Evolutionary conservation across 176 grass and related monocot genomes (phyloP).

Genomic region (Carex pumila): DNA sequence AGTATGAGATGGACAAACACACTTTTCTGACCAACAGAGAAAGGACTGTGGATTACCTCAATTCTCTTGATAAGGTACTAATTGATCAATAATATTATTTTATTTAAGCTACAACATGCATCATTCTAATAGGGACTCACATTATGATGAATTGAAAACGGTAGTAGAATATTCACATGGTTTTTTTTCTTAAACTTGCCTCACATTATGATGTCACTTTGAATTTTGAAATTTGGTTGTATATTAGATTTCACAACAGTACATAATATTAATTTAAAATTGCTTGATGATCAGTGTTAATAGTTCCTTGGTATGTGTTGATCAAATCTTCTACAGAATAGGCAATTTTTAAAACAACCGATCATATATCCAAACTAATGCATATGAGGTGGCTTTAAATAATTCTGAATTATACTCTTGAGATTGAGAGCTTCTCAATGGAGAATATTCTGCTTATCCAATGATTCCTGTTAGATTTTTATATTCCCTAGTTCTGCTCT

Average conservation of each 20-base stretch:
- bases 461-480: too few species aligned
- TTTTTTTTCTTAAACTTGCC: background rate
- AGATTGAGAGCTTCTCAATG: constrained; percentile 5
- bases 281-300: background rate
- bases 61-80: too few species aligned
- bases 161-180: background rate
- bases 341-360: background rate
- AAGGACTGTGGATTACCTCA: too few species aligned
- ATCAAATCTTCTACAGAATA: background rate
- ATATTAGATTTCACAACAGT: background rate
- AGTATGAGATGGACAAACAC: too few species aligned
- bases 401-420: constrained; percentile 2
- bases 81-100: constrained; percentile 2
- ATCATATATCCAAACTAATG: background rate
- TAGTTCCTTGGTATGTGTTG: background rate
- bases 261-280: background rate
- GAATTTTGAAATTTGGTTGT: background rate
- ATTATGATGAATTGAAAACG: background rate
- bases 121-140: background rate
- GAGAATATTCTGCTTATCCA: background rate
- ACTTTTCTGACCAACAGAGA: too few species aligned
- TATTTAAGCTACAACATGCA: background rate
- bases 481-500: too few species aligned
- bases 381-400: background rate
- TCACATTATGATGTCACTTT: background rate